These are phyloP conservation scores for Fraxinus floribunda DNA, from an alignment of 305 asterid species.

Conservation along the genomic window DNA sequence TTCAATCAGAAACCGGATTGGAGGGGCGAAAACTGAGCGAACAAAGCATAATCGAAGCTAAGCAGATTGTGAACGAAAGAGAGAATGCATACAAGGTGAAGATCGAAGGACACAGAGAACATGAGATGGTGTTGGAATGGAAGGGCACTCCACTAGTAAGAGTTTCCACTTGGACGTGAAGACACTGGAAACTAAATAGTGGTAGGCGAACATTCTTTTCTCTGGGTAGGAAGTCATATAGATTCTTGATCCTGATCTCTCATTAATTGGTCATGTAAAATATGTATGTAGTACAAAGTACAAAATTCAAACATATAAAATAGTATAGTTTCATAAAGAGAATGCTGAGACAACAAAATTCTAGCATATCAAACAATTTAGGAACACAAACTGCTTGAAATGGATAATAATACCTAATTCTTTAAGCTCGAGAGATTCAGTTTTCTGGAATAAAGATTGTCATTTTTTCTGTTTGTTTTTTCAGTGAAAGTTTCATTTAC, in stretches of 20 bases:
- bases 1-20: conserved; percentile 13
- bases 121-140: conserved; percentile 73
- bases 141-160: conserved; percentile 51
- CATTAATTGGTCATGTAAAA: neutral
- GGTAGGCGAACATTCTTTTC: neutral
- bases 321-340: neutral
- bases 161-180: conserved; percentile 67
- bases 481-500: neutral
- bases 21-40: conserved; percentile 43
- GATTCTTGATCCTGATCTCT: neutral
- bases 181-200: conserved; percentile 8
- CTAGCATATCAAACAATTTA: neutral
- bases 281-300: neutral
- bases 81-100: conserved; percentile 39
- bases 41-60: conserved; percentile 56
- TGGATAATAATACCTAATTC: conserved; percentile 18
- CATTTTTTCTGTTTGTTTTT: neutral
- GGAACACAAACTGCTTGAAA: conserved; percentile 2
- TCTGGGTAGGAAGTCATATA: neutral
- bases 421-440: conserved; percentile 33
- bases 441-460: conserved; percentile 23
- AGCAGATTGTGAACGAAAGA: conserved; percentile 47
- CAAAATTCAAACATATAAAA: neutral
- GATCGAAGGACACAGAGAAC: conserved; percentile 31
- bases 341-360: neutral